Evolutionary conservation across 805 yeast genomes (phyloP).

Genomic region (Sugiyamaella qingdaonensis): DNA sequence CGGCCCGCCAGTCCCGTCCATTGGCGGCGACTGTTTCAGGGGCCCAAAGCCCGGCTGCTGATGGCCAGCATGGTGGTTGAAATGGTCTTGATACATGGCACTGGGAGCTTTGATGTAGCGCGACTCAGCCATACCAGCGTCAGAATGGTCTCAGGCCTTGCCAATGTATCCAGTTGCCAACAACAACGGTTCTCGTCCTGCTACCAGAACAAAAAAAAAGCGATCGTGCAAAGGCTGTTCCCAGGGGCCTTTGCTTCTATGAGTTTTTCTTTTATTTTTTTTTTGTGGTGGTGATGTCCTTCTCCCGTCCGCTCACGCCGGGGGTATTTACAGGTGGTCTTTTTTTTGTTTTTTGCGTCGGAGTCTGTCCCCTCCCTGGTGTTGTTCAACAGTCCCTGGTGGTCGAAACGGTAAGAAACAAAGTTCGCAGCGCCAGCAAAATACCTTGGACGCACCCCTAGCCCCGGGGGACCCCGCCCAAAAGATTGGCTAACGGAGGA

Average conservation of each 20-base stretch:
- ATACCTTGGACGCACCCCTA: neutral
- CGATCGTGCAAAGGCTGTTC: no score
- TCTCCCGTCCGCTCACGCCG: no score
- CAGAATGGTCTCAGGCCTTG: no score
- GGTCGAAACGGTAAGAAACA: constrained; percentile 3
- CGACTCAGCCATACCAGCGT: neutral
- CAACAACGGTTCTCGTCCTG: no score
- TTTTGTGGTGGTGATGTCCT: no score
- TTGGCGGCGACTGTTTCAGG: constrained; percentile 1
- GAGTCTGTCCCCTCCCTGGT: neutral
- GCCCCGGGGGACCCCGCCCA: neutral
- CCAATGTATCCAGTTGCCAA: no score
- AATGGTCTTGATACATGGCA: constrained; percentile 2
- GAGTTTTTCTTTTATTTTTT: no score
- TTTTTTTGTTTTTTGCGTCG: neutral
- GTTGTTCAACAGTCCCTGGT: neutral
- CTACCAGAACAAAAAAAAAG: no score
- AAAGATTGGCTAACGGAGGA: neutral
- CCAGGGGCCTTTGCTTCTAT: no score
- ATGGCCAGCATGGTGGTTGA: neutral
- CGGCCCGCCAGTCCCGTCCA: neutral
- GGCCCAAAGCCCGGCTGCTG: constrained; percentile 1
- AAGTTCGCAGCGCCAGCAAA: neutral
- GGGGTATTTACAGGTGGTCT: neutral
- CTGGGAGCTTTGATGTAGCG: neutral